These are phyloP conservation scores for Penicillium nordicum DNA, from an alignment of 2,329 filamentous ascomycete species.

Conservation along the genomic window DNA sequence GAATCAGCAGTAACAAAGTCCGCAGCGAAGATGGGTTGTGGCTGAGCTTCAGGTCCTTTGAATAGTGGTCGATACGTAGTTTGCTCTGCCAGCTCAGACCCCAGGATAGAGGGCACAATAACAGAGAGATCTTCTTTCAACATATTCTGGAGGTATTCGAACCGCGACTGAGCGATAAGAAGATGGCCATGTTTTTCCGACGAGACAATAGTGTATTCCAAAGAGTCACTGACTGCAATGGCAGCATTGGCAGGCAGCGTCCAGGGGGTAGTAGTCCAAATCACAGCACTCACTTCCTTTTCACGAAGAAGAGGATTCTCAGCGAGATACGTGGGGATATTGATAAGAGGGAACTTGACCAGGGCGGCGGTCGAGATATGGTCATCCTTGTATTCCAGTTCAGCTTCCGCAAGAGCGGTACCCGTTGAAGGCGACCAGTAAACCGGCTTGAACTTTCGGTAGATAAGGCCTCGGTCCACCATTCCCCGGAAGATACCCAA, in stretches of 20 bases:
- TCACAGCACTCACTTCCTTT: constrained; percentile 68
- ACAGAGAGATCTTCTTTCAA: constrained; percentile 51
- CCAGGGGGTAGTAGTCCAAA: constrained; percentile 99
- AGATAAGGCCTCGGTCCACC: constrained; percentile 61
- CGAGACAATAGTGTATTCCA: constrained; percentile 69
- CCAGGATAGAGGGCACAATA: constrained; percentile 57
- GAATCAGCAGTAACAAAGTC: constrained; percentile 86
- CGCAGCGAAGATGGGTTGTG: constrained; percentile 73
- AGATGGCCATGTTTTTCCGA: constrained; percentile 57
- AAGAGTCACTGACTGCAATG: constrained; percentile 72
- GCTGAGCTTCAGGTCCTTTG: constrained; percentile 53
- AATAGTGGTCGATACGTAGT: constrained; percentile 70
- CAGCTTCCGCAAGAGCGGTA: constrained; percentile 62
- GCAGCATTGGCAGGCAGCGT: constrained; percentile 89
- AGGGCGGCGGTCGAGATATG: constrained; percentile 60
- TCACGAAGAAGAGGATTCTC: constrained; percentile 41
- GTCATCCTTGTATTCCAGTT: constrained; percentile 62
- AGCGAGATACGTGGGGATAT: constrained; percentile 45
- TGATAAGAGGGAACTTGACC: constrained; percentile 68
- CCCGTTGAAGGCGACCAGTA: constrained; percentile 65
- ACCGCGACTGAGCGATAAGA: constrained; percentile 67
- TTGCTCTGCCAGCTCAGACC: constrained; percentile 60
- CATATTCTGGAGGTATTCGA: constrained; percentile 56
- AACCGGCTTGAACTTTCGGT: constrained; percentile 60
- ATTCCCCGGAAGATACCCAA: constrained; percentile 59